Base-by-base conservation (phyloP, 208 protist species). In the Leishmania turanica region DNA sequence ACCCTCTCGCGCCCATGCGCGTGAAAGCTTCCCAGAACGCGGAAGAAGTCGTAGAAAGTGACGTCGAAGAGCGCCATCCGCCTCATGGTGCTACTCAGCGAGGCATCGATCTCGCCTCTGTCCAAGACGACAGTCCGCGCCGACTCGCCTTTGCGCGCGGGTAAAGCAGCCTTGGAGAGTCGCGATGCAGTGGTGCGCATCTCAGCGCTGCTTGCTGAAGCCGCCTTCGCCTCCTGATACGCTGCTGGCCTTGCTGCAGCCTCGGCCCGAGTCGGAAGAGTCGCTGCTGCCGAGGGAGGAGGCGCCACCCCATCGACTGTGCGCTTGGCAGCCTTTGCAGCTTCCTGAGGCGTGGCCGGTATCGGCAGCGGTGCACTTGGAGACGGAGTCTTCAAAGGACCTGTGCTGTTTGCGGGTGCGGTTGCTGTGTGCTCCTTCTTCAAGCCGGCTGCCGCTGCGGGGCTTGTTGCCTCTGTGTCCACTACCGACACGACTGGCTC, bases 41-140 rank as follows among this genome's bases (percentile, higher is more conserved):
- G 65, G 42, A 83, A 88, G 69, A 83, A 88, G 70, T 88, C 85
- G 70, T 82, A 81, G 51, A 82, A 76, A 1, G 54, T 45, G 4
- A 76, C 4, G 7, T 54, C 56, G 47, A 85, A 82, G 7, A 75
- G 42, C 7, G 73, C 70, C 13, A 11, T 79, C 11, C 64, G 47
- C 8, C n/a, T 73, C 1, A 85, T 58, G 56, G 56, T 65, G 68
- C 37, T 6, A 2, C 45, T 51, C 40, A 85, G 69, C 6, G 77
- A 58, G 4, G 60, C 56, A 34, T 60, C 74, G 27, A 77, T 31
- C 21, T 15, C 37, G 53, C 27, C 40, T 17, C 9, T 31, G 27
- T 6, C 24, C 74, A 77, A 40, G 19, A 68, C 2, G 21, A 64
- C 37, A 11, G 54, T 42, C 17, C 37, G 56, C 40, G 40, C 11